phyloP scores from a whole-genome alignment of 2,329 filamentous ascomycete species.

The Trichoderma endophyticum region DNA sequence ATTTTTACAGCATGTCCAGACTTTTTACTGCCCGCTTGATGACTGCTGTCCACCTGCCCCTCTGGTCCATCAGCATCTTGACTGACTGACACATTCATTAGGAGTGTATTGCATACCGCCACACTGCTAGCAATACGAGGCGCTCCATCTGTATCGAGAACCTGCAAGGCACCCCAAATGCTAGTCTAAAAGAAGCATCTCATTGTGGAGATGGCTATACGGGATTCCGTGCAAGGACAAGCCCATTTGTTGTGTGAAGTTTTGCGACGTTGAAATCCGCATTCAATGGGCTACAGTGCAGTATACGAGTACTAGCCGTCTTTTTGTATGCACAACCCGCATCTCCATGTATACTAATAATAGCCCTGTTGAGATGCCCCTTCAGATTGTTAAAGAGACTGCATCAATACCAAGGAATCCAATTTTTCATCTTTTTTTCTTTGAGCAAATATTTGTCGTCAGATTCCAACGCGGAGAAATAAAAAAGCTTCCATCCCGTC shows the following conservation, averaged over 20 bases:
- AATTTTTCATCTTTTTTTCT: background rate
- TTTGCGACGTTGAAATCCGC: background rate
- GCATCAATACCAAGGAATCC: background rate
- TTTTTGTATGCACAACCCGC: background rate
- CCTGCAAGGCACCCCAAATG: background rate
- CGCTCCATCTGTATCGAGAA: background rate
- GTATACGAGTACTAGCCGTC: background rate
- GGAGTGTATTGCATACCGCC: background rate
- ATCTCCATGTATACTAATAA: background rate
- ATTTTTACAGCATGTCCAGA: background rate
- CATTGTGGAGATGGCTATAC: background rate
- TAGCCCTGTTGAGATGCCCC: background rate
- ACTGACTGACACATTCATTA: background rate
- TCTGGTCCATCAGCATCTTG: background rate
- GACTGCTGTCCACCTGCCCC: background rate
- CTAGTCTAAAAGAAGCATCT: conserved; percentile 6
- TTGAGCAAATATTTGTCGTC: background rate
- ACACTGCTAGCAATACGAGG: background rate
- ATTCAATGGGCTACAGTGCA: background rate
- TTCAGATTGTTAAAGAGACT: background rate
- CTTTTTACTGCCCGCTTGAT: background rate
- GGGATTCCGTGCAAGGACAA: background rate
- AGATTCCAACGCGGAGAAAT: background rate
- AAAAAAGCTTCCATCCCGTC: background rate
- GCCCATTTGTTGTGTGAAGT: background rate